Conservation (phyloP, 2,329 filamentous ascomycete species). For the Botrytis elliptica region DNA sequence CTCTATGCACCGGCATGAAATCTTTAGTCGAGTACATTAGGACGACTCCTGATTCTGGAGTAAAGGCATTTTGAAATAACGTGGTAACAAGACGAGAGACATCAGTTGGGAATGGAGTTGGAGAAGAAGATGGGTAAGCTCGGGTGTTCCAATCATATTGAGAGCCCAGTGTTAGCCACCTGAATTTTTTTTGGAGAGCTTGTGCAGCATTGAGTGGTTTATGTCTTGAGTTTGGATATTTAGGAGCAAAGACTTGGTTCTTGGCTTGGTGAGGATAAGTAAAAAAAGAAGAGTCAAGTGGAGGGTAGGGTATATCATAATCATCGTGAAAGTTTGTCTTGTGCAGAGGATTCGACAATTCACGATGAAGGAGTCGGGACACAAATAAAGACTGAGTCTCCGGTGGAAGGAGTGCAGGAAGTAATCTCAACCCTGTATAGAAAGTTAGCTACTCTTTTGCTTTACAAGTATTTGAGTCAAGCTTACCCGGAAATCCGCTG, state of each 20-base stretch:
- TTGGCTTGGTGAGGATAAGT: slow-evolving; percentile 53
- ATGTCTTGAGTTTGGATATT: slow-evolving; percentile 59
- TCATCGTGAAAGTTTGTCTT: slow-evolving; percentile 86
- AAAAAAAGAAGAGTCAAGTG: slow-evolving; percentile 48
- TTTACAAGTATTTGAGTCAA: neutral
- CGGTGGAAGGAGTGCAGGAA: slow-evolving; percentile 72
- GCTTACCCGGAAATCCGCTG: slow-evolving; percentile 35
- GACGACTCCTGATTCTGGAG: slow-evolving; percentile 84
- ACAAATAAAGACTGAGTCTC: slow-evolving; percentile 69
- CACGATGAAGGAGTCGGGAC: slow-evolving; percentile 70
- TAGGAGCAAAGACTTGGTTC: slow-evolving; percentile 61
- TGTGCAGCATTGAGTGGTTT: slow-evolving; percentile 68
- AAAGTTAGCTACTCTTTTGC: slow-evolving; percentile 1
- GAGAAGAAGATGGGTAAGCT: slow-evolving; percentile 64
- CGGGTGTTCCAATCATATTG: slow-evolving; percentile 96
- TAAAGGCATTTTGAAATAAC: slow-evolving; percentile 69
- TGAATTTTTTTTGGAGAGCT: slow-evolving; percentile 76
- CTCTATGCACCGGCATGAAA: slow-evolving; percentile 87
- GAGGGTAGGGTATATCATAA: slow-evolving; percentile 64
- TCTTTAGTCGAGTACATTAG: slow-evolving; percentile 91
- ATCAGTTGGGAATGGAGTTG: slow-evolving; percentile 73
- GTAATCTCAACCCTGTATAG: slow-evolving; percentile 56
- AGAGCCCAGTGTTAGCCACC: slow-evolving; percentile 90
- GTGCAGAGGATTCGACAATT: slow-evolving; percentile 71
- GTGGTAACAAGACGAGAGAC: slow-evolving; percentile 64